phyloP scores from a whole-genome alignment of 1,284 basidiomycete species.

The Moesziomyces parantarcticus region DNA sequence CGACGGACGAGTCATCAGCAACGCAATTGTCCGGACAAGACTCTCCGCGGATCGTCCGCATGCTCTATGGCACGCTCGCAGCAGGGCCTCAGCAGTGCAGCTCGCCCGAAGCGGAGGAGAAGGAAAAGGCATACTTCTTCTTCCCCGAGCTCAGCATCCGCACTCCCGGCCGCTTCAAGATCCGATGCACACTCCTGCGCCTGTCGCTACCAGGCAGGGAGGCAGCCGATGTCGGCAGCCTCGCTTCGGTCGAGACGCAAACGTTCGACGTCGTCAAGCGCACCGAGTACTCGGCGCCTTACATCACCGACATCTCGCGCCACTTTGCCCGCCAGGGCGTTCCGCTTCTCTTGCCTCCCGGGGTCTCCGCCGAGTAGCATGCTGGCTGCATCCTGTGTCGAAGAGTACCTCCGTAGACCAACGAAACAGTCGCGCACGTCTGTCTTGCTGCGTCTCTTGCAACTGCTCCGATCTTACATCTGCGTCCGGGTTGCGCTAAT shows the following conservation, averaged over 20 bases:
- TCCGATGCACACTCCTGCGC: conserved; percentile 42
- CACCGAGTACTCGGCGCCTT: conserved; percentile 31
- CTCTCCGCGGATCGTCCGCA: conserved; percentile 17
- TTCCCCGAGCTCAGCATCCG: conserved; percentile 57
- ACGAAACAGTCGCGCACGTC: too few species aligned
- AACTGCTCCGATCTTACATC: too few species aligned
- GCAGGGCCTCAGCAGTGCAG: conserved; percentile 34
- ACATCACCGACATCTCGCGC: conserved; percentile 53
- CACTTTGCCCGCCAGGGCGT: conserved; percentile 55
- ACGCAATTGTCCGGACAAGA: not conserved
- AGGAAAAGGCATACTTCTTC: conserved; percentile 39
- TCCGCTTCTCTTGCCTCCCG: conserved; percentile 44
- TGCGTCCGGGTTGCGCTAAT: too few species aligned
- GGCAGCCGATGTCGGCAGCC: conserved; percentile 2
- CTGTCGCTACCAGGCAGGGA: conserved; percentile 28
- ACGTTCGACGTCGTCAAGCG: conserved; percentile 44
- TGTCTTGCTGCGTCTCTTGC: too few species aligned
- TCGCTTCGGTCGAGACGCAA: conserved; percentile 32
- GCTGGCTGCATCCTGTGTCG: too few species aligned
- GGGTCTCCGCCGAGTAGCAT: conserved; percentile 32
- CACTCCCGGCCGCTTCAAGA: conserved; percentile 42
- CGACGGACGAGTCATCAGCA: not conserved
- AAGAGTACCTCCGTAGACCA: too few species aligned
- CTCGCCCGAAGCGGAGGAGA: conserved; percentile 5
- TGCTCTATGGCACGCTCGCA: conserved; percentile 56